Evolutionary conservation across 345 rosid genomes (phyloP), one percentile per base, ranked within the genome.

Genomic region (Citrus maxima): DNA sequence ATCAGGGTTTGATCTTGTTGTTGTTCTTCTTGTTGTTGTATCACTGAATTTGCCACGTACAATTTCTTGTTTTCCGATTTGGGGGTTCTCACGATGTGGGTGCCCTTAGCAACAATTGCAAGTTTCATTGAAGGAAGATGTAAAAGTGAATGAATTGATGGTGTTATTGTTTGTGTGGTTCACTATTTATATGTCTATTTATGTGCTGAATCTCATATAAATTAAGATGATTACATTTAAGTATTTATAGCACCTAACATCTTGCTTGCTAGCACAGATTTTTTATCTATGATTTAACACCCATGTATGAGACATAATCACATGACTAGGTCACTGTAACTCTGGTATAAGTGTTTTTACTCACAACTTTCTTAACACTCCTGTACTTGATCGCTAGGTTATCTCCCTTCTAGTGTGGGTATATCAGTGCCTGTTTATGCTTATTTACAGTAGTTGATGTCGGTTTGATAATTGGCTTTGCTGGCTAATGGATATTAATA

Each of bases 1-100:
- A 51, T 76, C 55, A 1, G 38, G 10, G 27, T 49, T 38, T 56
- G 66, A n/a, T 32, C 6, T 14, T 54, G 65, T 51, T 54, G 65
- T 75, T 70, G 42, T 58, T 46, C 22, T 73, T 61, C 16, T 32
- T 58, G 30, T 74, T 74, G 74, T 67, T 67, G 72, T 65, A 66
- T 13, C 54, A 46, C 60, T 27, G 54, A 24, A 62, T 46, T 46
- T 4, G 19, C 68, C 58, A 25, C 16, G 24, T 28, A 21, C 60
- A 32, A 30, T 75, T 64, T 4, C 6, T 25, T 60, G n/a, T 54
- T 51, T 46, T 70, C 12, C 60, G 13, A 49, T 73, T 12, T 56
- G 64, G n/a, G 32, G 51, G 19, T 35, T 35, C n/a, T 66, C 18
- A 10, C 4, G 4, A 35, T 70, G 12, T 6, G 58, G 7, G 25